These are phyloP conservation scores for Xenoacremonium recifei DNA, from an alignment of 2,329 filamentous ascomycete genomes.

Conservation along the genomic window DNA sequence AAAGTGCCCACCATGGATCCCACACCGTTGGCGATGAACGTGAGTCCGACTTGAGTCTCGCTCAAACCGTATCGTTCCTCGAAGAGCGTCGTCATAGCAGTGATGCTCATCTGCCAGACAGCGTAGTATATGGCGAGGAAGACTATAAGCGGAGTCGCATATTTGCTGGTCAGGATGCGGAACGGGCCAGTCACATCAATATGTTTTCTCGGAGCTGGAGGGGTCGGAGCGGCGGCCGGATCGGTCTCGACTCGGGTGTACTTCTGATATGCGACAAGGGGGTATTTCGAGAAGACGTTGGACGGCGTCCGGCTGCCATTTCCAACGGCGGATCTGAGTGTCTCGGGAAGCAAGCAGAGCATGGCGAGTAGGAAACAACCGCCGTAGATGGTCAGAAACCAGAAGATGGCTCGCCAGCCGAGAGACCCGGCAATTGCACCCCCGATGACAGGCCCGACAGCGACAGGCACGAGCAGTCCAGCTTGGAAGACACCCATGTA, in stretches of 20 bases:
- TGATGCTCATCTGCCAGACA: conserved; percentile 56
- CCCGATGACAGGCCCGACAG: conserved; percentile 42
- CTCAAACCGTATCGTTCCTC: conserved; percentile 39
- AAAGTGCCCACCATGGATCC: conserved; percentile 54
- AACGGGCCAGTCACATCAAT: conserved; percentile 46
- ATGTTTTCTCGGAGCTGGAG: conserved; percentile 19
- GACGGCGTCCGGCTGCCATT: conserved; percentile 42
- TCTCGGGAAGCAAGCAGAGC: conserved; percentile 9
- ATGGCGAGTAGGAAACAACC: conserved; percentile 6
- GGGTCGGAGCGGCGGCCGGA: neutral
- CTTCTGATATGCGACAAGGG: conserved; percentile 32
- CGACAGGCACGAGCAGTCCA: conserved; percentile 36
- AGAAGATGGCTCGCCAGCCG: conserved; percentile 19
- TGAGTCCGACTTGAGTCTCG: conserved; percentile 46
- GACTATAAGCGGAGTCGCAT: conserved; percentile 42
- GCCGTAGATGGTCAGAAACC: conserved; percentile 17
- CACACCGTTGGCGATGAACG: conserved; percentile 54
- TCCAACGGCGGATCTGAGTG: conserved; percentile 10
- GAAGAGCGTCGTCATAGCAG: conserved; percentile 50
- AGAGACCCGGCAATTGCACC: conserved; percentile 34
- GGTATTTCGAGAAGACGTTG: conserved; percentile 23
- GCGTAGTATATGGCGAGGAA: conserved; percentile 51
- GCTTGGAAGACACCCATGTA: conserved; percentile 28
- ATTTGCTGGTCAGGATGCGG: conserved; percentile 44
- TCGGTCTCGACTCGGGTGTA: conserved; percentile 24